Percentiles rank a stretch among this genome's conserved stretches.
Evolutionary conservation across 768 basidiomycete genomes (phyloP).

Genomic region (Boletus subcaerulescens): DNA sequence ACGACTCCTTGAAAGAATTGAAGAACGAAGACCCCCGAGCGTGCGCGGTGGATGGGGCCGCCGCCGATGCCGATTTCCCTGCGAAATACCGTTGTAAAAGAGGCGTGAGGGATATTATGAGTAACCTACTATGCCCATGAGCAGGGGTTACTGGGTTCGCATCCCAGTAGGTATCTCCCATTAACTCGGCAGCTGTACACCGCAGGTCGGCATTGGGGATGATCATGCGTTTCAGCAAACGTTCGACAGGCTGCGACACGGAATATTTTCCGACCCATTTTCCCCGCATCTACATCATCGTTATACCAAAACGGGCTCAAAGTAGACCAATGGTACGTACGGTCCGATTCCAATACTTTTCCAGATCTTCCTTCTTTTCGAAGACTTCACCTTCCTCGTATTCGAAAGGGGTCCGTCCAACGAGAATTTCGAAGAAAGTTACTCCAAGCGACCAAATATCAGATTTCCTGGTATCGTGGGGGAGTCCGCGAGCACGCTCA

Average conservation of each 20-base stretch:
- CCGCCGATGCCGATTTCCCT: conserved; percentile 36
- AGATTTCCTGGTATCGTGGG: conserved; percentile 91
- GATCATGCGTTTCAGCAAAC: conserved; percentile 73
- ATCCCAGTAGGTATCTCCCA: conserved; percentile 68
- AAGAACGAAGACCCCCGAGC: conserved; percentile 18
- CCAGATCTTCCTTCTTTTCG: conserved; percentile 72
- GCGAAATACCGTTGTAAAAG: neutral
- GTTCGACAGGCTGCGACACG: conserved; percentile 66
- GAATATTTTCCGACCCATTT: conserved; percentile 74
- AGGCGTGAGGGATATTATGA: conserved; percentile 13
- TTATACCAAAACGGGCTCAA: neutral
- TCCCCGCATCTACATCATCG: conserved; percentile 54
- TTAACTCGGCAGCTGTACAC: conserved; percentile 63
- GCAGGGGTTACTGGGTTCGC: conserved; percentile 27
- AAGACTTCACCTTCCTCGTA: conserved; percentile 76
- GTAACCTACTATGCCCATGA: conserved; percentile 41
- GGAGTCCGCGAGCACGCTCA: conserved; percentile 81
- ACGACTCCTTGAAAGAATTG: conserved; percentile 16
- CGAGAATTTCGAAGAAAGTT: conserved; percentile 92
- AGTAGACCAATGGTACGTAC: conserved; percentile 36
- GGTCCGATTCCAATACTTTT: conserved; percentile 85
- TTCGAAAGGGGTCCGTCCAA: conserved; percentile 92
- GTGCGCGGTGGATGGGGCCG: conserved; percentile 10
- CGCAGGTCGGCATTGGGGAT: conserved; percentile 79
- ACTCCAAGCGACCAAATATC: conserved; percentile 86